phyloP scores from a whole-genome alignment of 2,329 filamentous ascomycete species.

The Paraphaeosphaeria minitans region DNA sequence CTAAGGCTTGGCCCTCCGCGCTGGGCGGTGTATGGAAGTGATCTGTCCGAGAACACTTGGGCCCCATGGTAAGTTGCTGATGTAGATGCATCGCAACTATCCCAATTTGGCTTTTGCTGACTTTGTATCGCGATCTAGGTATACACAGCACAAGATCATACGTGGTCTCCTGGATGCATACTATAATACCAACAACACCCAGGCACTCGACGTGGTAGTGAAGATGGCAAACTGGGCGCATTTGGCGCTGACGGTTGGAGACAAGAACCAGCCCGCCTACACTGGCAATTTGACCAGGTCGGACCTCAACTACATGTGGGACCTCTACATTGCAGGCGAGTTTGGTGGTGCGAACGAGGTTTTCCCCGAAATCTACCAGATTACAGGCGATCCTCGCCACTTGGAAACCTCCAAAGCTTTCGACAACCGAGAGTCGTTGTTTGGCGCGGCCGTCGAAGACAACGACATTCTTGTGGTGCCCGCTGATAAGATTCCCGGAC shows the following conservation, averaged over 20 bases:
- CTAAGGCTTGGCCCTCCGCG: slow-evolving; percentile 20
- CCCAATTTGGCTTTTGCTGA: neutral
- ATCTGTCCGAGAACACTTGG: slow-evolving; percentile 20
- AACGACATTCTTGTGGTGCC: slow-evolving; percentile 20
- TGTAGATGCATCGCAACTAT: neutral
- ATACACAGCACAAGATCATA: slow-evolving; percentile 25
- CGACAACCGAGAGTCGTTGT: slow-evolving; percentile 22
- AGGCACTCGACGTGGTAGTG: slow-evolving; percentile 20
- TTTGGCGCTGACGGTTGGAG: slow-evolving; percentile 17
- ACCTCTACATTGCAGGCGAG: slow-evolving; percentile 22
- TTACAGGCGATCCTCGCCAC: slow-evolving; percentile 16
- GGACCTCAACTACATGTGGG: slow-evolving; percentile 27
- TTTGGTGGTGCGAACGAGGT: slow-evolving; percentile 23
- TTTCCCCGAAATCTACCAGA: slow-evolving; percentile 18
- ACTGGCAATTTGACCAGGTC: slow-evolving; percentile 18
- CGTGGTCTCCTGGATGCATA: slow-evolving; percentile 20
- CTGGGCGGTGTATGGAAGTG: slow-evolving; percentile 19
- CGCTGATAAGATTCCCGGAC: slow-evolving; percentile 14
- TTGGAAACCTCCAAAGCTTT: slow-evolving; percentile 19
- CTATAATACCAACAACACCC: slow-evolving; percentile 22
- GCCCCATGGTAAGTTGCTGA: slow-evolving; percentile 12
- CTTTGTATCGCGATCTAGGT: neutral
- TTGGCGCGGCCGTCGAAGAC: slow-evolving; percentile 17
- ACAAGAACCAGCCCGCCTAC: slow-evolving; percentile 22
- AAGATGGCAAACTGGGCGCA: slow-evolving; percentile 24